These are phyloP conservation scores for Penicillium sp. DNA, from an alignment of 2,329 filamentous ascomycete species.

Conservation along the genomic window DNA sequence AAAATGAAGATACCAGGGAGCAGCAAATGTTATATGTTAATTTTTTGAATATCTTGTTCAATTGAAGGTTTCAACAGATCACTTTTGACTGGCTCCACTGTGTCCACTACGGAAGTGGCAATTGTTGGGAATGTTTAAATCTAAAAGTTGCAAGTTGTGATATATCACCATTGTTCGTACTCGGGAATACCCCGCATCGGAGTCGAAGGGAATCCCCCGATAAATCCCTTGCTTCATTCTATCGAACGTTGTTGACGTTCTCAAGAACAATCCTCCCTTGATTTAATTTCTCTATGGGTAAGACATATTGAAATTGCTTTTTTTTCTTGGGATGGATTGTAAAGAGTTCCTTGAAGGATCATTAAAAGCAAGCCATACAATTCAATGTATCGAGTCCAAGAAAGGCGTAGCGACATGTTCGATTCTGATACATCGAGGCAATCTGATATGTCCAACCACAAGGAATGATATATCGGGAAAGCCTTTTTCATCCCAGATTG, in stretches of 20 bases:
- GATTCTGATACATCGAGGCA: neutral
- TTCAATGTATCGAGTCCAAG: neutral
- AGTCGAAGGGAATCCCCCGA: neutral
- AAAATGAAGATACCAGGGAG: neutral
- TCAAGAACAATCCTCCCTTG: neutral
- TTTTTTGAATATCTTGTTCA: neutral
- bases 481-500: neutral
- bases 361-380: neutral
- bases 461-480: constrained; percentile 6
- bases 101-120: neutral
- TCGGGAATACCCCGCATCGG: neutral
- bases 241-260: neutral
- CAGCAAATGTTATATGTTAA: neutral
- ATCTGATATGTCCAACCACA: neutral
- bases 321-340: neutral
- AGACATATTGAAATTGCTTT: neutral
- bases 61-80: neutral
- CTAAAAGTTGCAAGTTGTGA: neutral
- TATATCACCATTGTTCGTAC: neutral
- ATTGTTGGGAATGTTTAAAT: neutral
- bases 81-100: neutral
- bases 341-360: neutral
- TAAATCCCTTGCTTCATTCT: neutral
- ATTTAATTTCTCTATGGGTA: neutral
- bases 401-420: neutral